Evolutionary conservation across 2,329 filamentous ascomycete species (phyloP), one percentile per base, ranked within the genome.

Genomic region (Cercospora nicotianae): DNA sequence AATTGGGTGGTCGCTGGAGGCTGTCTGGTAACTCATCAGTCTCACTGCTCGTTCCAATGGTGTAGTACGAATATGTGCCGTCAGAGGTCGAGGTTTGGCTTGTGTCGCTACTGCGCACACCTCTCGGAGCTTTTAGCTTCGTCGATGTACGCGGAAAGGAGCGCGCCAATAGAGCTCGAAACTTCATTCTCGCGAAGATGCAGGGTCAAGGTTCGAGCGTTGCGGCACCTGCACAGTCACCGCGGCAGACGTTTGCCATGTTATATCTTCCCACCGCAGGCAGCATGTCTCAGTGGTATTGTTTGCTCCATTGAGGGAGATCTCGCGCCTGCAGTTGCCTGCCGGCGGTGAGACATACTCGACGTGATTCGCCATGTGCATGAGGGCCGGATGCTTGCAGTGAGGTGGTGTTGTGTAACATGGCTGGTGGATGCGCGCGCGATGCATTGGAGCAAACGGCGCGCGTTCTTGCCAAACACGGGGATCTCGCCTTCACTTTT

Each of bases 401-500:
- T 59, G 55, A 59, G 55, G 16, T 23, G 26, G 55, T 30, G 30
- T 36, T 36, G 55, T 59, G 55, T 33, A 36, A 59, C 55, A 20
- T 12, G 55, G 30, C 31, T n/a, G 30, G 18, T 36, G 53, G 28
- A 28, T 28, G 53, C 53, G 55, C 30, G 26, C 55, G 28, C 55
- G 48, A 12, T 55, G 48, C 55, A 36, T 36, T 59, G 30, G 4
- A 36, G 30, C 30, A 59, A 33, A 59, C 55, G 55, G 28, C 31
- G 55, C 55, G 55, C 55, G 55, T 59, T 23, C 31, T 31, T 36
- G 55, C 48, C 48, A 55, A 55, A 55, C 48, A 55, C 26, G 23
- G 26, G 48, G 6, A n/a, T 28, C 48, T 55, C 55, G 55, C 55
- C n/a, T 59, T 36, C 55, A 59, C 55, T 59, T 36, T 23, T 30